phyloP scores from a whole-genome alignment of 495 filamentous ascomycete genomes.

The Clohesyomyces aquaticus region DNA sequence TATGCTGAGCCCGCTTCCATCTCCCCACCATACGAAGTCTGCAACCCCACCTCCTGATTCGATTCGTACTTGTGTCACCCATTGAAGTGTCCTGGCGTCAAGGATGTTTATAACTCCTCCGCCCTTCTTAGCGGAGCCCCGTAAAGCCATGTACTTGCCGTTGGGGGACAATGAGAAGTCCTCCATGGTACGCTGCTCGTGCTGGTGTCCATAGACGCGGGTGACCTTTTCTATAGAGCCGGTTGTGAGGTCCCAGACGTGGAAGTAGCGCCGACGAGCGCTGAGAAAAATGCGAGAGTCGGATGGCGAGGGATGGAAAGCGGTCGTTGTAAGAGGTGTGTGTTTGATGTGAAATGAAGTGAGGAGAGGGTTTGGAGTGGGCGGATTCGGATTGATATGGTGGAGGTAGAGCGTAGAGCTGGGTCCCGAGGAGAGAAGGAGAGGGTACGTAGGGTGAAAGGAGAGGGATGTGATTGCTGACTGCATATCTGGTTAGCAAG shows the following conservation, averaged over 20 bases:
- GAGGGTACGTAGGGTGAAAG: constrained; percentile 86
- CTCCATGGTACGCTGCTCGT: constrained; percentile 89
- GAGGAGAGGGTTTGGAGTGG: constrained; percentile 76
- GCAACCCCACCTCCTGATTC: constrained; percentile 82
- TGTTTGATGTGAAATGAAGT: constrained; percentile 84
- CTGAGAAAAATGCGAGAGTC: constrained; percentile 75
- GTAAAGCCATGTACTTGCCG: constrained; percentile 79
- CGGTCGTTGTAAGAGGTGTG: constrained; percentile 78
- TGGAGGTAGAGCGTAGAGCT: constrained; percentile 85
- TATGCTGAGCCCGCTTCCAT: constrained; percentile 76
- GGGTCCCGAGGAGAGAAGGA: constrained; percentile 85
- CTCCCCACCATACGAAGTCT: constrained; percentile 88
- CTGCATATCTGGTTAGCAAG: constrained; percentile 41
- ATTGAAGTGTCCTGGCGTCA: constrained; percentile 79
- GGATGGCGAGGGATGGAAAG: constrained; percentile 66
- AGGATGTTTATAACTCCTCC: constrained; percentile 87
- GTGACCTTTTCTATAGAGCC: constrained; percentile 79
- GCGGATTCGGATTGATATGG: constrained; percentile 67
- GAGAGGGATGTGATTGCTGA: constrained; percentile 80
- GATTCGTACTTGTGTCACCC: constrained; percentile 80
- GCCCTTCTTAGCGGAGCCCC: constrained; percentile 76
- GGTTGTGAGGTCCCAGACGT: constrained; percentile 84
- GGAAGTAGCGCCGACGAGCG: constrained; percentile 86
- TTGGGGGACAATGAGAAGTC: constrained; percentile 81
- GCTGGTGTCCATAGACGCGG: constrained; percentile 76